A percentile compares a stretch with the other conserved stretches of the same genome.
Evolutionary conservation across 139 green algal species (phyloP).

Genomic region (Chlamydomonas asymmetrica): DNA sequence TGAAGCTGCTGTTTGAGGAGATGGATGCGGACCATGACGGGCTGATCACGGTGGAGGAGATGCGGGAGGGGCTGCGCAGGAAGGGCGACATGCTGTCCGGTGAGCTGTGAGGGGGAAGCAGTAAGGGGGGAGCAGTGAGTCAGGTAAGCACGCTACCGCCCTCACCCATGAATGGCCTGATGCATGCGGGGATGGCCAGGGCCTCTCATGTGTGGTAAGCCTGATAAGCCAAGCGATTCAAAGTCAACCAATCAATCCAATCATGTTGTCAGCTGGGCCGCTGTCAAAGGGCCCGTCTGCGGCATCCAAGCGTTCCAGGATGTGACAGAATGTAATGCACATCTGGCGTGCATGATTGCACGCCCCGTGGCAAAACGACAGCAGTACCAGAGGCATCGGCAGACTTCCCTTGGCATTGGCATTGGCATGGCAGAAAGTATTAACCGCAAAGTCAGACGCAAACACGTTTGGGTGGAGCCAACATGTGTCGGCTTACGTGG

Average conservation of each 20-base stretch:
- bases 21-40: slow-evolving; percentile 44
- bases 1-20: slow-evolving; percentile 35
- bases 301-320: background rate
- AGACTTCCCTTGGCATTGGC: no score
- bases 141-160: no score
- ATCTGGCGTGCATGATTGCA: no score
- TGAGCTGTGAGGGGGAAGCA: background rate
- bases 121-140: background rate
- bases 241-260: background rate
- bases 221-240: background rate
- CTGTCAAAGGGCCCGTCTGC: background rate
- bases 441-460: no score
- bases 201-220: background rate
- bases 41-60: slow-evolving; percentile 34
- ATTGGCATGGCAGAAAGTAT: no score
- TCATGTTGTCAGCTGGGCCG: background rate
- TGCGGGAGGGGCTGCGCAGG: slow-evolving; percentile 19
- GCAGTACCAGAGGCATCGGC: no score
- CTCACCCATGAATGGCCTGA: no score
- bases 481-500: no score
- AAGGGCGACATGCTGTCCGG: slow-evolving; percentile 23
- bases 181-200: background rate
- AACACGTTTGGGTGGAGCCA: no score
- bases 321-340: no score
- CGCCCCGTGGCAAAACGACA: no score